Conservation (phyloP, 345 rosid species). For the Brassica incana region DNA sequence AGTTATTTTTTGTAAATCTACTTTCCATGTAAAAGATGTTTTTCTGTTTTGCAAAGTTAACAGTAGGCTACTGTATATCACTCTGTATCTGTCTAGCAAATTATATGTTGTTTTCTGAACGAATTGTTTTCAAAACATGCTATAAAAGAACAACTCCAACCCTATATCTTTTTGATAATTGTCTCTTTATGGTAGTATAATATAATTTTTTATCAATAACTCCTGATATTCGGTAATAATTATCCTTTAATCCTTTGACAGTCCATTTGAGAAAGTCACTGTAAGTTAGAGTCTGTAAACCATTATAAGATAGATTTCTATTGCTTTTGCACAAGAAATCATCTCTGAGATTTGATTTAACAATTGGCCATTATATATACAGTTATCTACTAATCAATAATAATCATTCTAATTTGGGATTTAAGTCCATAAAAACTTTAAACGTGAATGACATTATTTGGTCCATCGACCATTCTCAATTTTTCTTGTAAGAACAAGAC, state of each 20-base stretch:
- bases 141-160: background rate
- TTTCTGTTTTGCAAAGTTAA: background rate
- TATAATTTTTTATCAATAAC: background rate
- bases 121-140: background rate
- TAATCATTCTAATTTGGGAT: background rate
- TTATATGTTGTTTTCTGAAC: background rate
- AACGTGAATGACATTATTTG: conserved; percentile 20
- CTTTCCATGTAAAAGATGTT: background rate
- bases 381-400: background rate
- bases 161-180: background rate
- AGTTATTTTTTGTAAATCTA: background rate
- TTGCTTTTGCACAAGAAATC: background rate
- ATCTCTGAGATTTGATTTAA: background rate
- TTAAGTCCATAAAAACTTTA: background rate
- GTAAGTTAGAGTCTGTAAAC: background rate
- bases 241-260: background rate
- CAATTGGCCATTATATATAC: background rate
- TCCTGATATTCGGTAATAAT: background rate
- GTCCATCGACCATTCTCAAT: background rate
- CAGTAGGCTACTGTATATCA: background rate
- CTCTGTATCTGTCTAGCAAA: background rate
- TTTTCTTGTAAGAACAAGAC: background rate
- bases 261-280: background rate
- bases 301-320: background rate
- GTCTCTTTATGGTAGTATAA: background rate